These are phyloP conservation scores for Collariella sp. DNA, from an alignment of 495 filamentous ascomycete species.

Conservation along the genomic window DNA sequence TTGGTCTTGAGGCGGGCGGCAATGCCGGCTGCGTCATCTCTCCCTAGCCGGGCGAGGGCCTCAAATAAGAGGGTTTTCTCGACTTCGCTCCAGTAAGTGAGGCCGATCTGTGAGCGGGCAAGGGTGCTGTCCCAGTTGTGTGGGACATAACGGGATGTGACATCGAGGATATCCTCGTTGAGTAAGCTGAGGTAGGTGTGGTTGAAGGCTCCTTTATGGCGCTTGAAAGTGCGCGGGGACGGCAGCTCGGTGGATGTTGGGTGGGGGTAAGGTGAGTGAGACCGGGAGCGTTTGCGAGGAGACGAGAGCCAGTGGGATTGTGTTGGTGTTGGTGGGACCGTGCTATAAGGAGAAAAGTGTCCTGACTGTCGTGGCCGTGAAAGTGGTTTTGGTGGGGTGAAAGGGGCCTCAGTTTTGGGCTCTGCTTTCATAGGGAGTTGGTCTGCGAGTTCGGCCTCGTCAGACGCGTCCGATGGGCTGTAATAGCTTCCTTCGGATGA, in stretches of 20 bases:
- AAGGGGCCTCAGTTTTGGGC: neutral
- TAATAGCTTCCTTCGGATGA: slow-evolving; percentile 5
- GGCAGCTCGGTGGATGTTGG: neutral
- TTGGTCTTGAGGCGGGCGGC: slow-evolving; percentile 61
- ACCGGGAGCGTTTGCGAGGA: slow-evolving; percentile 10
- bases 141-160: slow-evolving; percentile 23
- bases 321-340: slow-evolving; percentile 8
- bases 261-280: neutral
- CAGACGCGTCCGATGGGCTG: slow-evolving; percentile 2
- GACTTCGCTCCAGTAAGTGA: slow-evolving; percentile 54
- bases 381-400: neutral
- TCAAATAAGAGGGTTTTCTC: slow-evolving; percentile 68
- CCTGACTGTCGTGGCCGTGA: neutral
- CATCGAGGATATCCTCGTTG: slow-evolving; percentile 45
- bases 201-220: slow-evolving; percentile 36
- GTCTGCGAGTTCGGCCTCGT: neutral
- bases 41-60: slow-evolving; percentile 53
- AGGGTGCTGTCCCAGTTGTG: slow-evolving; percentile 15
- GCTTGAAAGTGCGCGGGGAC: slow-evolving; percentile 24
- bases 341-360: slow-evolving; percentile 1
- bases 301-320: neutral
- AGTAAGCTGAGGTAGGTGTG: slow-evolving; percentile 51
- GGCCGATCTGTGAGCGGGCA: slow-evolving; percentile 51
- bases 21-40: slow-evolving; percentile 50
- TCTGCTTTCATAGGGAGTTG: neutral